Percentiles rank a stretch among this genome's conserved stretches.
Evolutionary conservation across 2,329 filamentous ascomycete genomes (phyloP).

Genomic region (Dactylellina drechsleri): DNA sequence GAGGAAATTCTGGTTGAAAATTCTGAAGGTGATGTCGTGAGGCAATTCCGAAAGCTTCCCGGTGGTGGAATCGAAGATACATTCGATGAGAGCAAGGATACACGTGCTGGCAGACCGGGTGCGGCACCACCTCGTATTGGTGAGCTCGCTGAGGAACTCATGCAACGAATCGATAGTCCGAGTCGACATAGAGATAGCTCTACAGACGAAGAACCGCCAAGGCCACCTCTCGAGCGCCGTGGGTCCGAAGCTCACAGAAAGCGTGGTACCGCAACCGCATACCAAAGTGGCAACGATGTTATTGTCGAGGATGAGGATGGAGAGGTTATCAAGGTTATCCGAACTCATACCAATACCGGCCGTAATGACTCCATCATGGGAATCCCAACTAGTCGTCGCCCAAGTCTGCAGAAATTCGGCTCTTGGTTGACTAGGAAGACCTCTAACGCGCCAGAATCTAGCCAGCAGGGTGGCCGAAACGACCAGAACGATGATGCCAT

Average conservation of each 20-base stretch:
- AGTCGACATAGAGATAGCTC: constrained; percentile 33
- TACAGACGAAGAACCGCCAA: constrained; percentile 17
- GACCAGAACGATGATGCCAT: constrained; percentile 43
- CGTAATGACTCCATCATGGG: constrained; percentile 40
- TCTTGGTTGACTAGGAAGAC: constrained; percentile 55
- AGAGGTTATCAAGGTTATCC: constrained; percentile 76
- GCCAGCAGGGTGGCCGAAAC: constrained; percentile 57
- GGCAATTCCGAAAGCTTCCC: constrained; percentile 53
- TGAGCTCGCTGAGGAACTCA: constrained; percentile 25
- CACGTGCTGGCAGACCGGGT: constrained; percentile 35
- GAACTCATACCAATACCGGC: constrained; percentile 57
- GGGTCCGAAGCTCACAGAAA: constrained; percentile 62
- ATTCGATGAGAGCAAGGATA: constrained; percentile 50
- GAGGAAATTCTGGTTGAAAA: constrained; percentile 58
- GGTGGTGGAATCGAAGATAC: constrained; percentile 50
- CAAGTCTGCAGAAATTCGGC: constrained; percentile 49
- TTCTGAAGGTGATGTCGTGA: constrained; percentile 57
- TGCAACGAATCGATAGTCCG: constrained; percentile 48
- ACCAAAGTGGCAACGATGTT: constrained; percentile 87
- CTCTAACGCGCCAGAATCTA: constrained; percentile 38
- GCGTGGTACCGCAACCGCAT: constrained; percentile 77
- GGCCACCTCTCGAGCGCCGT: constrained; percentile 13
- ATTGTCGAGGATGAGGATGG: constrained; percentile 89
- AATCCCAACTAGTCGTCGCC: constrained; percentile 39
- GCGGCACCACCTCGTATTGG: constrained; percentile 26